phyloP scores from a whole-genome alignment of 2,329 filamentous ascomycete species.

The Diaporthe sp. region DNA sequence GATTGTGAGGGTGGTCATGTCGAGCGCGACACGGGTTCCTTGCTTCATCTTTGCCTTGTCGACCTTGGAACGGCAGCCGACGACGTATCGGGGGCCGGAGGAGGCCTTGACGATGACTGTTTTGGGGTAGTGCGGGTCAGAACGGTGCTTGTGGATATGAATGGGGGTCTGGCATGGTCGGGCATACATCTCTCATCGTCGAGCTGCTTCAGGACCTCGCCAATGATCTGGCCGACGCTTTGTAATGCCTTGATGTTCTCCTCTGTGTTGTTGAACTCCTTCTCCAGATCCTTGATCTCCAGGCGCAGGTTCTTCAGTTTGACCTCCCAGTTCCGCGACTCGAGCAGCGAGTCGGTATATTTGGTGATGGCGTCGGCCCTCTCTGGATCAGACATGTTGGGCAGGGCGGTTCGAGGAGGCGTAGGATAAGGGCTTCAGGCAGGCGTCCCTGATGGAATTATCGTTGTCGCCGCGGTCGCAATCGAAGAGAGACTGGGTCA shows the following conservation, averaged over 20 bases:
- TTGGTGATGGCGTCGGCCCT: constrained; percentile 79
- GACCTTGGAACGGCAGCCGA: constrained; percentile 98
- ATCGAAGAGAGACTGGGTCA: background rate
- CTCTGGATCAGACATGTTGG: constrained; percentile 69
- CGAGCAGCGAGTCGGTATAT: constrained; percentile 86
- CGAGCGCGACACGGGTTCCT: constrained; percentile 95
- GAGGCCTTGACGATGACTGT: constrained; percentile 98
- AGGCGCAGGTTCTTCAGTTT: constrained; percentile 95
- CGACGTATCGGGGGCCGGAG: constrained; percentile 95
- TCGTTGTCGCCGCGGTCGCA: background rate
- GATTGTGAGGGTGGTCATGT: constrained; percentile 99
- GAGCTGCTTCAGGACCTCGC: constrained; percentile 97
- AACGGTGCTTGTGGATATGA: background rate
- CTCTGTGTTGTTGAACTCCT: constrained; percentile 96
- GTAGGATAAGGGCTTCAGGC: background rate
- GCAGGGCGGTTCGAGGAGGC: constrained; percentile 26
- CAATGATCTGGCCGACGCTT: constrained; percentile 99
- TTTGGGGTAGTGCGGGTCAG: constrained; percentile 29
- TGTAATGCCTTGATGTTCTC: constrained; percentile 99
- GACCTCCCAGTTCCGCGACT: constrained; percentile 98
- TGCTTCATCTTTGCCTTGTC: constrained; percentile 98
- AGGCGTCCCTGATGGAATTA: background rate
- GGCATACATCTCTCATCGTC: constrained; percentile 96
- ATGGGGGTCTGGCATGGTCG: too few species aligned
- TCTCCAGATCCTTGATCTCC: constrained; percentile 95